Evolutionary conservation across 352 stramenopile species (phyloP), one percentile per base, ranked within the genome.

Genomic region (Globisporangium cylindrosporum): DNA sequence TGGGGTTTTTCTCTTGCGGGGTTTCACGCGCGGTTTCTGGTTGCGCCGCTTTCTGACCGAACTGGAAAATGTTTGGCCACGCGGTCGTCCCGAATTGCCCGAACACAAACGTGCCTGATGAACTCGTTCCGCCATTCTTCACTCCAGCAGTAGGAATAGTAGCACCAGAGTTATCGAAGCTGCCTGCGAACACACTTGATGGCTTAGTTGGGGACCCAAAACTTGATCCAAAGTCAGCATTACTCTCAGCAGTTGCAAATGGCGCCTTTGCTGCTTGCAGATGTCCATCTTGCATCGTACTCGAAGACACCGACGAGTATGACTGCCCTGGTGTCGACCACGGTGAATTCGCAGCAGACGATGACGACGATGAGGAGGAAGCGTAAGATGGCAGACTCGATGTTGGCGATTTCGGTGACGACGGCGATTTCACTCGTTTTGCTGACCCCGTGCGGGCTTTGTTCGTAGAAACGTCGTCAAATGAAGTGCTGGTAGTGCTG

Each of bases 351-450:
- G n/a, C 41, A 14, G 59, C 41, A 27, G 59, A 64, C 32, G 55
- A 34, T 14, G 25, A 60, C 4, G 54, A 41, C 36, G 58, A 54
- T 7, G 38, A 46, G 38, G 38, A 57, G 3, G 59, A 65, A 8
- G 46, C 59, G 18, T 57, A 64, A 25, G 59, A 64, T 18, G 59
- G 59, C 41, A 64, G 36, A 41, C 38, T 43, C 18, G 59, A 57
- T 7, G 41, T 64, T 18, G 59, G 29, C 38, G 59, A 57, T 29
- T 48, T 55, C 43, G 18, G 59, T 3, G 20, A 51, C 1, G 43
- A 51, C 18, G 59, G 59, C 24, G 59, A 64, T 29, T 64, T 64
- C 6, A 24, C 59, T 34, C 59, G 59, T 14, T 64, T 64, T 25
- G 25, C 59, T 24, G 38, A 56, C 15, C 59, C 59, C 27, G 25